Evolutionary conservation across 2,329 filamentous ascomycete genomes (phyloP), one percentile per base, ranked within the genome.

Genomic region (Aspergillus uvarum): DNA sequence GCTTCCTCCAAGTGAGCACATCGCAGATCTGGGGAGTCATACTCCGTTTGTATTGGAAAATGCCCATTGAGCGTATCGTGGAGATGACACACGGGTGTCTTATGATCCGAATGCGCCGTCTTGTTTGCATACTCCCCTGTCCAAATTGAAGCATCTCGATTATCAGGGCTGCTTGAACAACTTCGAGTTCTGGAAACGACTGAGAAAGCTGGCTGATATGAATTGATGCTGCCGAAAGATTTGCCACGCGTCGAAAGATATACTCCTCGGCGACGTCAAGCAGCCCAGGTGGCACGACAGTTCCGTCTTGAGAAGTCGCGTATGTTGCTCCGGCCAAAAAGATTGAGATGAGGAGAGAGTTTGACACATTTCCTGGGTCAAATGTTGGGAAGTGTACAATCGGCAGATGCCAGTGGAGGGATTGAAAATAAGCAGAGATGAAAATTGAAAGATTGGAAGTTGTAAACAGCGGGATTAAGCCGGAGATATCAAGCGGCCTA

Each of bases 121-220:
- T 67, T 7, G 65, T 71, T 47, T 65, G 61, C 42, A 68, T 59
- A 47, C 66, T 66, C 26, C 71, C 71, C 21, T 70, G 68, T 6
- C 68, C 68, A 29, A 73, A 73, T 19, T 73, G 71, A 29, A 73
- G 64, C 71, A 73, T 73, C 53, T 73, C 70, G 14, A 72, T 69
- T 3, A 73, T 71, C 1, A 73, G 60, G 14, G 70, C 70, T 32
- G 65, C 67, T 52, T 73, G 71, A 12, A 73, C 61, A 4, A 68
- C 31, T 47, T 72, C 68, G 1, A 72, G 61, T 0, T 62, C 67
- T 3, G 66, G 56, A 6, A 60, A 29, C 0, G 63, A 48, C 12
- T 54, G 51, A 3, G 47, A 54, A 1, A 59, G 50, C 2, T 67
- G 60, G 14, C 61, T 26, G 10, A 12, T 63, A 1, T 59, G 63